Evolutionary conservation across 2,329 filamentous ascomycete genomes (phyloP), one percentile per base, ranked within the genome.

Genomic region (Arthrobotrys megalospora): DNA sequence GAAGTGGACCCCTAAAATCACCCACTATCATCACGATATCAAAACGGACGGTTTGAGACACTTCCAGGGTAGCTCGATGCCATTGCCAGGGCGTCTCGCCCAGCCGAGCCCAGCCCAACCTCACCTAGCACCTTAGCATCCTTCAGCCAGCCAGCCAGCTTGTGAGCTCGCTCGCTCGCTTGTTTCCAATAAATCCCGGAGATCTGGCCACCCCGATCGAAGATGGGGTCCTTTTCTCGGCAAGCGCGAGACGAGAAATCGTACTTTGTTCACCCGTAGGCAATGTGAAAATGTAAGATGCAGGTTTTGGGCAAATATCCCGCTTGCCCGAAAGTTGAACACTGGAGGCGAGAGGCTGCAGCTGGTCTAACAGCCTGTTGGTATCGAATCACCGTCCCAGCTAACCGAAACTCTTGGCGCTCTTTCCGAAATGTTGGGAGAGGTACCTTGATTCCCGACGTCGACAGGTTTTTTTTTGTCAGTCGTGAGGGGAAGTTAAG

Each of bases 271-370:
- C 32, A 24, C 48, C 1, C 10, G 28, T 16, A 60, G 14, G 12
- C 21, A 58, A 28, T 60, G 36, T 60, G 48, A 63, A 60, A 48
- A 60, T 53, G 69, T 55, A 63, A 60, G 64, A 73, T 70, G 65
- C 66, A 66, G 43, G 55, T 63, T 67, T 60, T 60, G 55, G 67
- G 28, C 71, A 76, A 76, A 66, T 52, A 43, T 41, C 63, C 64
- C 55, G 72, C 65, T 58, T 76, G 73, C 60, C 73, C 73, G 66
- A 77, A 77, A 62, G 66, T 66, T 70, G 73, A 77, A 77, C 50
- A 65, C 32, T 63, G 67, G 73, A 77, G 73, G 73, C 73, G 73
- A 77, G 73, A 66, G 38, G 66, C 50, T 71, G 69, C 50, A 77
- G 55, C 16, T n/a, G 45, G 50, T 24, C 43, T 48, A 65, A 66